phyloP scores from a whole-genome alignment of 352 stramenopile genomes.

The Plasmopara viticola region DNA sequence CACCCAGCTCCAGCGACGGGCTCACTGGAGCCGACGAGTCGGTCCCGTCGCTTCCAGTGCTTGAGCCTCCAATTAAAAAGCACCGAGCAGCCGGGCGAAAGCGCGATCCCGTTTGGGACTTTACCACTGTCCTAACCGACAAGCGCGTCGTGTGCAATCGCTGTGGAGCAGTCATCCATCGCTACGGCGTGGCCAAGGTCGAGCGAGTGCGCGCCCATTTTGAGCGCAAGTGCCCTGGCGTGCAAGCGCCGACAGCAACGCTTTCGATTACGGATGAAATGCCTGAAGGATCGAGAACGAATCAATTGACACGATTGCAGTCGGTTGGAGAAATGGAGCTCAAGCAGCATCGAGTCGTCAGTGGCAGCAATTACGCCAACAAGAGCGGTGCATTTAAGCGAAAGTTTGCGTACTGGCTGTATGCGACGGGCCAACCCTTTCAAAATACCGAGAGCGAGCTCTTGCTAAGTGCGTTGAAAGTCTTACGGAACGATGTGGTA shows the following conservation, averaged over 20 bases:
- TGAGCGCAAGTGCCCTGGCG: slow-evolving; percentile 45
- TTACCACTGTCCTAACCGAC: slow-evolving; percentile 47
- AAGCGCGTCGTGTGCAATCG: slow-evolving; percentile 67
- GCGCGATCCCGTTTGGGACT: slow-evolving; percentile 49
- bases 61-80: slow-evolving; percentile 28
- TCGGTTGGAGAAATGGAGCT: background rate
- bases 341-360: slow-evolving; percentile 3
- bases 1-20: background rate
- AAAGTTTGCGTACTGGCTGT: slow-evolving; percentile 58
- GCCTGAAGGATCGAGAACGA: slow-evolving; percentile 1
- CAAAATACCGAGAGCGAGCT: slow-evolving; percentile 38
- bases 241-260: slow-evolving; percentile 8
- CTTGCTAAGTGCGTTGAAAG: slow-evolving; percentile 35
- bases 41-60: background rate
- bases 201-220: slow-evolving; percentile 69
- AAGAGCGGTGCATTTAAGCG: slow-evolving; percentile 62
- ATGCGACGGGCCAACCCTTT: slow-evolving; percentile 48
- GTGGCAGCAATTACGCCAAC: slow-evolving; percentile 24
- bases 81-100: slow-evolving; percentile 30
- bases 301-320: background rate
- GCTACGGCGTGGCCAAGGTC: slow-evolving; percentile 61
- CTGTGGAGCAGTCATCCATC: slow-evolving; percentile 50
- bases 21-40: slow-evolving; percentile 12
- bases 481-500: slow-evolving; percentile 32
- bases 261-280: background rate